Conservation (phyloP, 2,329 filamentous ascomycete genomes). For the Teratosphaeria nubilosa region DNA sequence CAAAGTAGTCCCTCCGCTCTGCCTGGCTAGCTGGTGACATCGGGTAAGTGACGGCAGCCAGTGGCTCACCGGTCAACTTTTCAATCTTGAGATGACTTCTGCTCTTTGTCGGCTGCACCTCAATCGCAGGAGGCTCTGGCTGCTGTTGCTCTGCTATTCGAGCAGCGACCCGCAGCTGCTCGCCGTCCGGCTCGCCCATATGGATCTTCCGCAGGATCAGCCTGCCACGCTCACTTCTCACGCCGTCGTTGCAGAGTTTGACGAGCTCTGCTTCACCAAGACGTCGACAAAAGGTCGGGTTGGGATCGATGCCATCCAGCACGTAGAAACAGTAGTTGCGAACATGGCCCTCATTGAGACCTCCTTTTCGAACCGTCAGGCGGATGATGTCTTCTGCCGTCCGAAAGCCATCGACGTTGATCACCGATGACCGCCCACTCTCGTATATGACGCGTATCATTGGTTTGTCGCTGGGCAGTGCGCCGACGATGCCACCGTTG, state of each 20-base stretch:
- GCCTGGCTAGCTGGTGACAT: conserved; percentile 64
- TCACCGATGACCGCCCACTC: conserved; percentile 80
- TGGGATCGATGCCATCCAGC: conserved; percentile 72
- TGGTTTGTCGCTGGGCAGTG: conserved; percentile 73
- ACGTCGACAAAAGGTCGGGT: conserved; percentile 69
- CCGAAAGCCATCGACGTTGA: conserved; percentile 85
- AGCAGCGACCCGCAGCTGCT: conserved; percentile 78
- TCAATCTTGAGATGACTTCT: conserved; percentile 80
- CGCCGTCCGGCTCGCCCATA: conserved; percentile 74
- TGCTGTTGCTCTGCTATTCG: conserved; percentile 78
- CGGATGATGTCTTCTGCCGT: conserved; percentile 89
- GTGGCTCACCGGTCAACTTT: conserved; percentile 77
- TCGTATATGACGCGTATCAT: conserved; percentile 91
- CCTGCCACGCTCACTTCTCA: conserved; percentile 75
- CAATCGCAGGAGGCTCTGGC: conserved; percentile 43
- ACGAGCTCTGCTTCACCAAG: conserved; percentile 81
- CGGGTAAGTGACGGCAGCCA: conserved; percentile 76
- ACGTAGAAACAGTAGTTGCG: conserved; percentile 97
- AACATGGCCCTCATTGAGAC: conserved; percentile 79
- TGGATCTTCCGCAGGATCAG: conserved; percentile 90
- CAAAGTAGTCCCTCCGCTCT: conserved; percentile 54
- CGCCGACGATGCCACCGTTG: conserved; percentile 57
- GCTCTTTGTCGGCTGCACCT: conserved; percentile 55
- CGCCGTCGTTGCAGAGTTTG: conserved; percentile 79
- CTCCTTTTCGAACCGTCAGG: conserved; percentile 78